Conservation (phyloP, 1,139 yeast species). For the Lodderomyces orthopsilosis region DNA sequence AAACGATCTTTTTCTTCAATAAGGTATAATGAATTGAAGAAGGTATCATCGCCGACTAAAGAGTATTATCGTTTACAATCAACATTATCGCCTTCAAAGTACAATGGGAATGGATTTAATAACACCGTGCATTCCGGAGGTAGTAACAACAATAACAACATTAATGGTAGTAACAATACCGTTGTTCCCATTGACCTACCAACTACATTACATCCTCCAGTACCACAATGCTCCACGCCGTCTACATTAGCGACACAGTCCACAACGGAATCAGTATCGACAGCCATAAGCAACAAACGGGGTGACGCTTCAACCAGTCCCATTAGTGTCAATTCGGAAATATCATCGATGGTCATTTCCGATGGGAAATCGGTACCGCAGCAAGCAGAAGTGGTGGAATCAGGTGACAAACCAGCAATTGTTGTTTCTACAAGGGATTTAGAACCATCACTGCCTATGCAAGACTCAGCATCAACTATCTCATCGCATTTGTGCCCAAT, state of each 20-base stretch:
- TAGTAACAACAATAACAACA: not conserved
- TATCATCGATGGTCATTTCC: constrained; percentile 4
- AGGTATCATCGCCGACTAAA: constrained; percentile 7
- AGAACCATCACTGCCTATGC: not conserved
- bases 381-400: not conserved
- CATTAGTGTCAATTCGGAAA: constrained; percentile 7
- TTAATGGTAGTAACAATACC: not conserved
- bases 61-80: constrained; percentile 1
- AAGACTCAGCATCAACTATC: not conserved
- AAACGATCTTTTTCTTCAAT: constrained; percentile 10
- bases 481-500: not conserved
- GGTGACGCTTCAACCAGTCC: constrained; percentile 7
- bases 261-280: constrained; percentile 1
- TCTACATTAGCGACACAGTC: constrained; percentile 9
- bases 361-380: not conserved
- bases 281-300: not conserved
- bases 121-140: not conserved
- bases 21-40: constrained; percentile 7
- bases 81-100: constrained; percentile 3
- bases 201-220: constrained; percentile 1
- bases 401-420: not conserved
- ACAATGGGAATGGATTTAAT: not conserved
- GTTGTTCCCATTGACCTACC: not conserved
- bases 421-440: not conserved
- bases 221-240: constrained; percentile 9